Evolutionary conservation across 2,329 filamentous ascomycete genomes (phyloP), one percentile per base, ranked within the genome.

Genomic region (Fusarium nodosum): DNA sequence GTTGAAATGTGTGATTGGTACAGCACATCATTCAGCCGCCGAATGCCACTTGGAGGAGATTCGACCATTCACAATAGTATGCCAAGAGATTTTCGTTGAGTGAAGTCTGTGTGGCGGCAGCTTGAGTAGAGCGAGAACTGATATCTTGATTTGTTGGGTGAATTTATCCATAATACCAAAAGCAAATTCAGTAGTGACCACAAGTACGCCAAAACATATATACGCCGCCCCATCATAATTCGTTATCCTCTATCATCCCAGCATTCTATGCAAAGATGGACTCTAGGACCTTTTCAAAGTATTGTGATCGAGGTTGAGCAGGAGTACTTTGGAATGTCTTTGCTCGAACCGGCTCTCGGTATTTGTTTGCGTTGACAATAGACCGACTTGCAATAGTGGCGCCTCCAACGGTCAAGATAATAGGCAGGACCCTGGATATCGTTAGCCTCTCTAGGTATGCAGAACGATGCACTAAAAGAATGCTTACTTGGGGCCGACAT

Each of bases 341-440:
- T 44, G 38, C 33, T 22, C 55, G 60, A 1, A 33, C 31, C 3
- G 65, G 63, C 22, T 59, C 59, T 31, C 51, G 56, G 12, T 66
- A 56, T n/a, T 66, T 65, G 34, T 42, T 57, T 10, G 18, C n/a
- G 9, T 30, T 51, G 18, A 51, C 20, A 12, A 59, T 20, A 28
- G 69, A 64, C 16, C 71, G 68, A 26, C 71, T 66, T 31, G 63
- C 71, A 44, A 68, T 59, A 22, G 71, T 72, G 34, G 63, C 71
- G 39, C 71, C 60, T 60, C 71, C 71, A 13, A 73, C 63, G 24
- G 71, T 71, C 48, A 73, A 54, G 28, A 71, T 52, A 51, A 72
- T 47, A 7, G 71, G 71, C 15, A 73, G 28, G n/a, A 72, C 64
- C 66, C 71, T 73, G 2, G 3, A 3, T 18, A 4, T 3, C 8